Base-by-base conservation (phyloP, 768 basidiomycete genomes). In the Mycena maculata region DNA sequence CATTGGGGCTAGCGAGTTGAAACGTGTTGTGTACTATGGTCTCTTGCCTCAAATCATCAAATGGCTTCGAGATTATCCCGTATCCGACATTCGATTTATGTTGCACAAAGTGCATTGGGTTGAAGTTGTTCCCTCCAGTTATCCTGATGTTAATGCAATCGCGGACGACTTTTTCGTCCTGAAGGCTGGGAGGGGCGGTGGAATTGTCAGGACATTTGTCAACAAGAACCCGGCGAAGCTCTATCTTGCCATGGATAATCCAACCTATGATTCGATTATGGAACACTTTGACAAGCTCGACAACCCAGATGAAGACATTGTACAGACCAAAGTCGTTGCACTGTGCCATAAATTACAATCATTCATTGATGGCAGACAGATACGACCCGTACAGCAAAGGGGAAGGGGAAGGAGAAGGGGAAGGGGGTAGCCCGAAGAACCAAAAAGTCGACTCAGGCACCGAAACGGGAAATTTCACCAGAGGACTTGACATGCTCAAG, bases 231-330 rank as follows among this genome's bases (percentile, higher is more conserved):
- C 56, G 7, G 42, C 42, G 11, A 47, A 44, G 42, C 12, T 58
- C 3, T 58, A 44, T 47, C 56, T 58, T 20, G 56, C 23, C 5
- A 58, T 58, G 11, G 44, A 47, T 25, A 58, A 58, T 23, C 2
- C 41, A 11, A 58, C 56, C 16, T 58, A 45, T 23, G 44, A 44
- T 27, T 8, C 23, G 1, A 58, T 58, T 18, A 4, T 47, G 3
- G 42, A 44, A n/a, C 28, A 42, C 23, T 58, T 58, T 33, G 56
- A 58, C 2, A n/a, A n/a, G 33, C 56, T 58, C 13, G 56, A 58
- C 23, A 58, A 47, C 27, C 44, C 41, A 30, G 41, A 58, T 9
- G 38, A 25, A 4, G 13, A 58, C 30, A 5, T 56, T 4, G 39
- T n/a, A n/a, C n/a, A n/a, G n/a, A n/a, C n/a, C n/a, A n/a, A n/a